Evolutionary conservation across 768 basidiomycete genomes (phyloP).

Genomic region (Boletus patriciae): DNA sequence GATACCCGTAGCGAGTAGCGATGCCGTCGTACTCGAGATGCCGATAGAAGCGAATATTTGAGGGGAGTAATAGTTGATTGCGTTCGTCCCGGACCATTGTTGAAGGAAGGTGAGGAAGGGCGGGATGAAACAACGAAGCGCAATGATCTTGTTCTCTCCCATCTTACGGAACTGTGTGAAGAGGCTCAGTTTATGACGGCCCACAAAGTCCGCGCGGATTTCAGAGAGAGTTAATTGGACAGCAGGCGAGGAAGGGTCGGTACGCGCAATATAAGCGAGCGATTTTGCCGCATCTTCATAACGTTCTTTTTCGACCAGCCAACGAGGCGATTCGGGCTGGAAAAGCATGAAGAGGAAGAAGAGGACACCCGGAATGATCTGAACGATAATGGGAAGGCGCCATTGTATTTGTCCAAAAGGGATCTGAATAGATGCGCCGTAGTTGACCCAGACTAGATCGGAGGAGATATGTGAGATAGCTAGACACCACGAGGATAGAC

Average conservation of each 20-base stretch:
- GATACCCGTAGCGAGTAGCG: constrained; percentile 42
- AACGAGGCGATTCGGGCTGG: constrained; percentile 44
- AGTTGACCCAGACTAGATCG: constrained; percentile 38
- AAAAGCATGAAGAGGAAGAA: constrained; percentile 38
- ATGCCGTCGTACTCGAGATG: constrained; percentile 28
- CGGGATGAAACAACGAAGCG: constrained; percentile 35
- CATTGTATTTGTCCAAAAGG: constrained; percentile 34
- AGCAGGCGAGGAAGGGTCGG: constrained; percentile 24
- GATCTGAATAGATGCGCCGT: constrained; percentile 29
- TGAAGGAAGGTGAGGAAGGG: constrained; percentile 36
- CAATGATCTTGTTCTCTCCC: constrained; percentile 32
- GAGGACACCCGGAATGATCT: constrained; percentile 41
- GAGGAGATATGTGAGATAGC: constrained; percentile 1
- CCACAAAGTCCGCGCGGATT: constrained; percentile 37
- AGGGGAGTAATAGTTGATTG: constrained; percentile 43
- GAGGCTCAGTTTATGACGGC: constrained; percentile 29
- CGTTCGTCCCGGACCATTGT: constrained; percentile 44
- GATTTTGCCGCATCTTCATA: constrained; percentile 36
- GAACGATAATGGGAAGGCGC: constrained; percentile 39
- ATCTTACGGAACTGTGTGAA: constrained; percentile 35
- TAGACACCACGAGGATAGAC: neutral
- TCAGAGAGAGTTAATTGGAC: constrained; percentile 35
- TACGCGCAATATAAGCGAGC: constrained; percentile 32
- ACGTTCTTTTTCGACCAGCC: constrained; percentile 38
- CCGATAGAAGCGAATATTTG: constrained; percentile 39